Percentiles rank a stretch among this genome's conserved stretches.
Evolutionary conservation across 2,329 filamentous ascomycete species (phyloP).

Genomic region (Thielaviopsis euricoi): DNA sequence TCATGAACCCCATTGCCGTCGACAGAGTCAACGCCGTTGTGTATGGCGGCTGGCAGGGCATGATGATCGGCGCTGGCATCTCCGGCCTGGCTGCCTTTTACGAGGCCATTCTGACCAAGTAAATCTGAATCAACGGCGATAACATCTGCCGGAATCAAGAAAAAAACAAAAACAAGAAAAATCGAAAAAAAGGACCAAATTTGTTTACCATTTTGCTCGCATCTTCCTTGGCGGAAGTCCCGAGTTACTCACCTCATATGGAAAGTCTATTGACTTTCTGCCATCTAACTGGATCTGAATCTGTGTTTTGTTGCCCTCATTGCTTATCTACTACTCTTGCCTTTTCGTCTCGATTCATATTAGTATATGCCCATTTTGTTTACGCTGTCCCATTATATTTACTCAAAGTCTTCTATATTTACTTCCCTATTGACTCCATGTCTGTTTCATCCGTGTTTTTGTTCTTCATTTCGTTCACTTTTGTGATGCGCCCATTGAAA

Average conservation of each 20-base stretch:
- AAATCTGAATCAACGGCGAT: constrained; percentile 13
- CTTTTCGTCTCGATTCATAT: not conserved
- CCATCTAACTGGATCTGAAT: not conserved
- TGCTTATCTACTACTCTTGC: not conserved
- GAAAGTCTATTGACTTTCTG: not conserved
- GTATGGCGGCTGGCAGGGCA: constrained; percentile 54
- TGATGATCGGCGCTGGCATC: constrained; percentile 52
- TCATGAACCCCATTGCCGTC: constrained; percentile 43
- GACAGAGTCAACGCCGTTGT: constrained; percentile 47
- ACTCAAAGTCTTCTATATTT: no score
- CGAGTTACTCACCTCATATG: not conserved
- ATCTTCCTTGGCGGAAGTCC: not conserved
- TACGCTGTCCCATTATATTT: no score
- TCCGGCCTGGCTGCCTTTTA: constrained; percentile 56
- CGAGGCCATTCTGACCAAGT: constrained; percentile 60
- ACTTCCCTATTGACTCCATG: no score
- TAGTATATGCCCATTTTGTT: not conserved
- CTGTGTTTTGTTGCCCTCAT: not conserved
- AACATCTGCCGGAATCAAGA: no score
- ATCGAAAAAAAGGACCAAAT: no score
- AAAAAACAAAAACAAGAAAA: no score
- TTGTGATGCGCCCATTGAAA: no score
- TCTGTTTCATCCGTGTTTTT: no score
- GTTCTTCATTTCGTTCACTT: no score
- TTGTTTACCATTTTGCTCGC: not conserved